A percentile compares a stretch with the other conserved stretches of the same genome.
Conservation (phyloP, 495 filamentous ascomycete species). For the Physcia stellaris region DNA sequence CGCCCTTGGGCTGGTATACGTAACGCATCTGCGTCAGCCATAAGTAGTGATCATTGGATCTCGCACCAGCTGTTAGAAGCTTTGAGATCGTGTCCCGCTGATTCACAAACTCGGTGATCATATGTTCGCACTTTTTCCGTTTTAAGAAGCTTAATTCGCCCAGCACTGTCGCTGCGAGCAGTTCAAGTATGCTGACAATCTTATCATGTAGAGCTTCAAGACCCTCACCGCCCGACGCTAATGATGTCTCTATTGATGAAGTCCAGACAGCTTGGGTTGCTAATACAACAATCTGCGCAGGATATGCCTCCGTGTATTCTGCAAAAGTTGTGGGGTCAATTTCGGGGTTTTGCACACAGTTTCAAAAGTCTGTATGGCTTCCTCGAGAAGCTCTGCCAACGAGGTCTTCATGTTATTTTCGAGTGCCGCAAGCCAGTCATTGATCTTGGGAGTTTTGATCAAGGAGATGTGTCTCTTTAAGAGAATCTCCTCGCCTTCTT, state of each 20-base stretch:
- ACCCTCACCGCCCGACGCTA: constrained; percentile 53
- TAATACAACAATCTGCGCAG: constrained; percentile 89
- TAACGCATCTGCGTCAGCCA: constrained; percentile 99
- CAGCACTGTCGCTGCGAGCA: constrained; percentile 80
- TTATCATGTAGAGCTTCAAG: constrained; percentile 56
- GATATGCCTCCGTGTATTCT: constrained; percentile 65
- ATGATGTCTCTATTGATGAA: constrained; percentile 57
- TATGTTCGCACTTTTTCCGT: constrained; percentile 92
- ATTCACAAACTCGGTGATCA: constrained; percentile 98
- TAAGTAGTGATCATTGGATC: constrained; percentile 66
- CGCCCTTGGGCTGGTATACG: constrained; percentile 67
- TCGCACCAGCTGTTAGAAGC: constrained; percentile 60
- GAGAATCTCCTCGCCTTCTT: constrained; percentile 82
- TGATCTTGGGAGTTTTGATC: constrained; percentile 85
- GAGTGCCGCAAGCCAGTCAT: constrained; percentile 88
- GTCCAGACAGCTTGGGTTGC: constrained; percentile 96
- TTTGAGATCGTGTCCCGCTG: constrained; percentile 85
- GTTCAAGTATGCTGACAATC: constrained; percentile 63
- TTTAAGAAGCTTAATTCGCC: constrained; percentile 75
- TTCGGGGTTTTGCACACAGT: constrained; percentile 50
- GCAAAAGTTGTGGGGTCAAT: constrained; percentile 56
- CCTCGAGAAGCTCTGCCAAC: constrained; percentile 75
- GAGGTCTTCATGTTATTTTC: constrained; percentile 91
- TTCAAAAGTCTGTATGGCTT: constrained; percentile 53
- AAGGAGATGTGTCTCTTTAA: constrained; percentile 85